phyloP scores from a whole-genome alignment of 441 rosid species.

The Manihot esculenta region DNA sequence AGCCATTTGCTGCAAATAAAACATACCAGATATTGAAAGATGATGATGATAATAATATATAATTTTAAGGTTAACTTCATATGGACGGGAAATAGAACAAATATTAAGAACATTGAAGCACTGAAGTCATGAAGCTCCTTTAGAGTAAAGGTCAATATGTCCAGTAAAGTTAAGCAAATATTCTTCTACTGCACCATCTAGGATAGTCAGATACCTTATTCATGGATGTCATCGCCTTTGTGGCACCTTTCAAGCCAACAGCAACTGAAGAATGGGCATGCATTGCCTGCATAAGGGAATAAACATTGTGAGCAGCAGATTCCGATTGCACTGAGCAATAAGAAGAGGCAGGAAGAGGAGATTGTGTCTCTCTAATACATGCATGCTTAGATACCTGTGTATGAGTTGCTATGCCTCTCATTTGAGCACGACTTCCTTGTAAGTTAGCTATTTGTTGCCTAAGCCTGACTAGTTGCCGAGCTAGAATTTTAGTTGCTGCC shows the following conservation, averaged over 20 bases:
- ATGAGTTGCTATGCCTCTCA: slow-evolving; percentile 96
- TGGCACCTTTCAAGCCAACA: slow-evolving; percentile 85
- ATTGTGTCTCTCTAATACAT: not conserved
- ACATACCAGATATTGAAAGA: slow-evolving; percentile 15
- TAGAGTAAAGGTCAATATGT: not conserved
- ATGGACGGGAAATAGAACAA: not conserved
- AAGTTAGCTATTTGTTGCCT: slow-evolving; percentile 86
- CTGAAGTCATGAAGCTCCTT: slow-evolving; percentile 12
- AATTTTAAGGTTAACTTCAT: not conserved
- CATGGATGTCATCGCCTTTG: slow-evolving; percentile 84
- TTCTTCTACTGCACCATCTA: not conserved
- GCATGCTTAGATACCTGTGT: slow-evolving; percentile 55
- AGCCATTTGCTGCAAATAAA: slow-evolving; percentile 74
- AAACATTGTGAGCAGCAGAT: slow-evolving; percentile 24
- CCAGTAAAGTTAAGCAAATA: not conserved
- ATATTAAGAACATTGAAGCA: not conserved
- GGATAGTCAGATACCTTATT: slow-evolving; percentile 55
- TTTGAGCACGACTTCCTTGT: slow-evolving; percentile 94
- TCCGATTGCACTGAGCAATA: not conserved
- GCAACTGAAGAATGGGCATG: slow-evolving; percentile 92
- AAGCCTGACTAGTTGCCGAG: slow-evolving; percentile 75
- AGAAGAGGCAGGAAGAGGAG: not conserved
- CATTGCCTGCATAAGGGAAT: slow-evolving; percentile 67
- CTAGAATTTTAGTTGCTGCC: slow-evolving; percentile 84
- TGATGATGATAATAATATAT: not conserved